Evolutionary conservation across 208 protist species (phyloP).

Genomic region (Leishmania arabica): DNA sequence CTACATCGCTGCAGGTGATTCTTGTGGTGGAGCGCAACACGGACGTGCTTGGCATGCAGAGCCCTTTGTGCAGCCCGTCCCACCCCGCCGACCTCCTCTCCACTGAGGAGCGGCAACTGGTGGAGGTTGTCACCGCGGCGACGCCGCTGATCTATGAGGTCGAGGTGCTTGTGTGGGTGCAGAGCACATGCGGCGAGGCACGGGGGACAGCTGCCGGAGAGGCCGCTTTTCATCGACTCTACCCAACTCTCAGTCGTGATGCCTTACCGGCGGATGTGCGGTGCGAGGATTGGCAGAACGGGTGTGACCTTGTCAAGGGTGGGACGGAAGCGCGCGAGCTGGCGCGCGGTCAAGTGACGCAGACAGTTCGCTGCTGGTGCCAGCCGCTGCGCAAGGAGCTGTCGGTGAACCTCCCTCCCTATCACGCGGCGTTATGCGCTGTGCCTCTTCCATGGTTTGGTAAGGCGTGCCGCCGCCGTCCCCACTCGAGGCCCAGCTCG

Average conservation of each 20-base stretch:
- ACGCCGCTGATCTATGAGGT: constrained; percentile 53
- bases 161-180: constrained; percentile 48
- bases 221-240: constrained; percentile 16
- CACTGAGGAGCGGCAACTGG: constrained; percentile 64
- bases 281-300: neutral
- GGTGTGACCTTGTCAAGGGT: neutral
- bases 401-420: constrained; percentile 9
- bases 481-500: neutral
- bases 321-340: neutral
- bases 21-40: constrained; percentile 49
- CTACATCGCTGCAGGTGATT: constrained; percentile 42
- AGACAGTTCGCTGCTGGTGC: constrained; percentile 25
- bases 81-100: constrained; percentile 62
- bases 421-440: constrained; percentile 26
- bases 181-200: constrained; percentile 2
- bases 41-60: constrained; percentile 48
- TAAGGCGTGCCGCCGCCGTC: neutral
- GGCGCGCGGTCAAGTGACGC: neutral
- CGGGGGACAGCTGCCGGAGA: neutral
- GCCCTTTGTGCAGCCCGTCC: constrained; percentile 60
- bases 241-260: constrained; percentile 15
- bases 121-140: constrained; percentile 61
- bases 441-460: constrained; percentile 8
- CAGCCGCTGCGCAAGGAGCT: constrained; percentile 14
- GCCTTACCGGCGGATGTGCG: neutral